Conservation (phyloP, 176 grass and related monocot genomes). For the Avena atlantica region DNA sequence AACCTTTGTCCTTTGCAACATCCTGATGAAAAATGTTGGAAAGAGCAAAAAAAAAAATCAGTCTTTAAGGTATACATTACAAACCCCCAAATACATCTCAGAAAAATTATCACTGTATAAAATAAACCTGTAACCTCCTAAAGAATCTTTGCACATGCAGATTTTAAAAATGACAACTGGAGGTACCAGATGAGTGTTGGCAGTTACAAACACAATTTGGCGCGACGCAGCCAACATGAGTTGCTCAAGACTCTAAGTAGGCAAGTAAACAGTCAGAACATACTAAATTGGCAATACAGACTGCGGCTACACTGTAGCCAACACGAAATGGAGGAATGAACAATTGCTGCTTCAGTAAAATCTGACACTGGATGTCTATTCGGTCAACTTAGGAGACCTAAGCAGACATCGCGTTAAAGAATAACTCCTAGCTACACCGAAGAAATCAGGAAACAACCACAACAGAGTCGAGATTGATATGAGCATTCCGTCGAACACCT, state of each 20-base stretch:
- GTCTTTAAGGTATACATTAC: neutral
- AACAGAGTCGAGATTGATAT: neutral
- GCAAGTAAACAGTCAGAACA: neutral
- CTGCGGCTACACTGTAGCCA: neutral
- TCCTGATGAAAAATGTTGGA: constrained; percentile 38
- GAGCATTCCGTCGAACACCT: constrained; percentile 48
- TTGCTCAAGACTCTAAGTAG: neutral
- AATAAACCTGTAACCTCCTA: neutral
- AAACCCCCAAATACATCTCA: neutral
- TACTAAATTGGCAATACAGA: constrained; percentile 10
- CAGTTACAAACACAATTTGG: neutral
- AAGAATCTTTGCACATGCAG: neutral
- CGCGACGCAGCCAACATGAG: neutral
- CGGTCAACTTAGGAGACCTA: neutral
- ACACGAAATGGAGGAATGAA: no score
- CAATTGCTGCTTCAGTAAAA: neutral
- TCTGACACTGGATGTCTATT: neutral
- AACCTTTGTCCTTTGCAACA: constrained; percentile 55
- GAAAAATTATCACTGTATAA: neutral
- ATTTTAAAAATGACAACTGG: neutral
- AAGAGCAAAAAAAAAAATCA: constrained; percentile 12
- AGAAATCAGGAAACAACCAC: neutral
- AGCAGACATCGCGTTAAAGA: no score
- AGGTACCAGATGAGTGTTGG: neutral
- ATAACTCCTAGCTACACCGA: no score